Base-by-base conservation (phyloP, 192 early-diverging fungal genomes). In the Podila horticola region DNA sequence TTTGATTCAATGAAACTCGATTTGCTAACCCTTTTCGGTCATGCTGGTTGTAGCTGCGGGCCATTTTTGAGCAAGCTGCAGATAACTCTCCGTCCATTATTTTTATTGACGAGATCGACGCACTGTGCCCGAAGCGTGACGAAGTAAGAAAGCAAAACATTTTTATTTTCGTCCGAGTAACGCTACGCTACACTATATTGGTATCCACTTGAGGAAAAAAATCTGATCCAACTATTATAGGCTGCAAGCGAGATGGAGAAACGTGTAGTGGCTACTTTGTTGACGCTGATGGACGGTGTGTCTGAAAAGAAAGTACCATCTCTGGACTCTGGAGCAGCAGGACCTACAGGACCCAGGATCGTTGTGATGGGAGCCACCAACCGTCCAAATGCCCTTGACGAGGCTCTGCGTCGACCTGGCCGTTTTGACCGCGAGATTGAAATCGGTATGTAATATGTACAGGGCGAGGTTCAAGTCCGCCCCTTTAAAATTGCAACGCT, bases 361-460 rank as follows among this genome's bases (percentile, higher is more conserved):
- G 89, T 98, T 3, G 91, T 98, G 26, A 92, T 99, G 64, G 97
- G 92, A 9, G 95, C 98, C 17, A 99, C 98, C 4, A 99, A 98
- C 81, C 86, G 97, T 13, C 96, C 96, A 1, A 92, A 96, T 62
- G 85, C 92, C 1, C 66, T 99, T 17, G 98, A 99, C 67, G 87
- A 93, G 20, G 98, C 98, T 0, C 81, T 99, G 19, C 90, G 98
- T 72, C 82, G 98, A 22, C 96, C 98, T 5, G 98, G 98, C 3
- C 84, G 97, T 55, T 97, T 99, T 74, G 98, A 99, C 79, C 87
- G 94, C 2, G 98, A 99, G 74, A 84, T 99, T n/a, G 97, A 98
- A 68, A 96, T 99, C 64, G 93, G 41, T 45, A 45, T 45, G 41
- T 13, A 15, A 13, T 45, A 45, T 45, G 41, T 13, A 15, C 7